phyloP scores from a whole-genome alignment of 805 yeast genomes.

The Ogataea polymorpha region DNA sequence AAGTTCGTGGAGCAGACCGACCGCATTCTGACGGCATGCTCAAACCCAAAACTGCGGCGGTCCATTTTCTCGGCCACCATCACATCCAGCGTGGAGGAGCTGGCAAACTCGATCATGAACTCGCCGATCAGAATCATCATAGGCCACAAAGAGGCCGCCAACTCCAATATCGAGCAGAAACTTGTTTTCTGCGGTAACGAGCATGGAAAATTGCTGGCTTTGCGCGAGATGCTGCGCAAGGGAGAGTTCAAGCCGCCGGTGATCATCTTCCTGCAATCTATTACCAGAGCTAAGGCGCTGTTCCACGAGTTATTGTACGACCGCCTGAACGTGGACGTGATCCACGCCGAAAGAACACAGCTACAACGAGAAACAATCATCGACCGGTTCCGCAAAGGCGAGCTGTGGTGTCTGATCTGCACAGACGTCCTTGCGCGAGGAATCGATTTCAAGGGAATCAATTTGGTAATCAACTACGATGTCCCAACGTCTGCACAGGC shows the following conservation, averaged over 20 bases:
- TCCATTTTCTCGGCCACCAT: slow-evolving; percentile 94
- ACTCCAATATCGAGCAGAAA: slow-evolving; percentile 75
- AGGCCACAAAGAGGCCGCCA: slow-evolving; percentile 94
- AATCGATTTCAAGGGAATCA: slow-evolving; percentile 94
- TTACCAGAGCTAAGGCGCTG: slow-evolving; percentile 90
- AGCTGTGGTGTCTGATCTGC: slow-evolving; percentile 92
- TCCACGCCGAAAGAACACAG: slow-evolving; percentile 91
- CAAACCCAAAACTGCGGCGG: slow-evolving; percentile 52
- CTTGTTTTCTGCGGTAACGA: slow-evolving; percentile 87
- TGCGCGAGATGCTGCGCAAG: slow-evolving; percentile 79
- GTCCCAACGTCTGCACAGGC: slow-evolving; percentile 93
- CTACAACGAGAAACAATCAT: slow-evolving; percentile 83
- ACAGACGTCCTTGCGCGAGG: slow-evolving; percentile 97
- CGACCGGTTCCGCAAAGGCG: slow-evolving; percentile 82
- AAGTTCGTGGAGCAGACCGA: slow-evolving; percentile 91
- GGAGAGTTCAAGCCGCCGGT: slow-evolving; percentile 93
- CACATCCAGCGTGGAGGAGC: slow-evolving; percentile 87
- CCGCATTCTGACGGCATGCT: slow-evolving; percentile 62
- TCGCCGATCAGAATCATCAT: slow-evolving; percentile 84
- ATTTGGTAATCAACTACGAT: slow-evolving; percentile 91
- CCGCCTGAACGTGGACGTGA: slow-evolving; percentile 88
- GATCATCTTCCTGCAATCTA: slow-evolving; percentile 85
- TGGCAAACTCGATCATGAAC: slow-evolving; percentile 80
- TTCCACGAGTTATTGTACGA: slow-evolving; percentile 92
- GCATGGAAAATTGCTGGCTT: slow-evolving; percentile 90